A percentile compares a stretch with the other conserved stretches of the same genome.
phyloP scores from a whole-genome alignment of 1,284 basidiomycete species.

The Porodaedalea pini region DNA sequence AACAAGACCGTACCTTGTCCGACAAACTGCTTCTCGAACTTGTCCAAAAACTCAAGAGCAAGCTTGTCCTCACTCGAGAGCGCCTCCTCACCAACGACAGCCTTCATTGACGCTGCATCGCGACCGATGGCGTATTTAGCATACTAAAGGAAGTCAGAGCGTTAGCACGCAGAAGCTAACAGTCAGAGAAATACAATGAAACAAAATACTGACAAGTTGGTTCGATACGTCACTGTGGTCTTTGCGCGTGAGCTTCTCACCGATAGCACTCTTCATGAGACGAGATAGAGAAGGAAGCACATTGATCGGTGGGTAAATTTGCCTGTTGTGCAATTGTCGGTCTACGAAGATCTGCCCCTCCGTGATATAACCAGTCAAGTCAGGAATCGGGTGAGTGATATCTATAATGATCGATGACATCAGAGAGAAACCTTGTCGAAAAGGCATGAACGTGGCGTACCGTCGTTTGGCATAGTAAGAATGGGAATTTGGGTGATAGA shows the following conservation, averaged over 20 bases:
- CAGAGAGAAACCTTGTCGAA: not conserved
- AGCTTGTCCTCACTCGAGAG: constrained; percentile 91
- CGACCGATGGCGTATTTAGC: constrained; percentile 97
- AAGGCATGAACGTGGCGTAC: constrained; percentile 41
- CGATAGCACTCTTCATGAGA: constrained; percentile 99
- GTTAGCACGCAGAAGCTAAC: not conserved
- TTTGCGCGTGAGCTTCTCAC: constrained; percentile 94
- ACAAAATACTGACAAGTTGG: constrained; percentile 67
- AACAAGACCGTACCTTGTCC: constrained; percentile 70
- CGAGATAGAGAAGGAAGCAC: constrained; percentile 97
- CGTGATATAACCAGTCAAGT: constrained; percentile 99
- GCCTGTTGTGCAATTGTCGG: constrained; percentile 88
- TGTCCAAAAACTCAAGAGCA: constrained; percentile 89
- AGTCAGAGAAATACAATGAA: constrained; percentile 2
- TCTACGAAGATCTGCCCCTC: constrained; percentile 99
- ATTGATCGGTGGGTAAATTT: constrained; percentile 99
- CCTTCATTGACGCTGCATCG: constrained; percentile 99
- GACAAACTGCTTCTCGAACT: constrained; percentile 94
- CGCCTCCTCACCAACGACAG: constrained; percentile 98
- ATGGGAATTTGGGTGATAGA: constrained; percentile 99
- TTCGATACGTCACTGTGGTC: constrained; percentile 99
- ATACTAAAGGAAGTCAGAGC: constrained; percentile 51
- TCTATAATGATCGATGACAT: constrained; percentile 47
- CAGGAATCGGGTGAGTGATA: constrained; percentile 99
- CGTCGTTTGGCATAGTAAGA: constrained; percentile 99